Conservation (phyloP, 331 rosid species). For the Malus hybrid region DNA sequence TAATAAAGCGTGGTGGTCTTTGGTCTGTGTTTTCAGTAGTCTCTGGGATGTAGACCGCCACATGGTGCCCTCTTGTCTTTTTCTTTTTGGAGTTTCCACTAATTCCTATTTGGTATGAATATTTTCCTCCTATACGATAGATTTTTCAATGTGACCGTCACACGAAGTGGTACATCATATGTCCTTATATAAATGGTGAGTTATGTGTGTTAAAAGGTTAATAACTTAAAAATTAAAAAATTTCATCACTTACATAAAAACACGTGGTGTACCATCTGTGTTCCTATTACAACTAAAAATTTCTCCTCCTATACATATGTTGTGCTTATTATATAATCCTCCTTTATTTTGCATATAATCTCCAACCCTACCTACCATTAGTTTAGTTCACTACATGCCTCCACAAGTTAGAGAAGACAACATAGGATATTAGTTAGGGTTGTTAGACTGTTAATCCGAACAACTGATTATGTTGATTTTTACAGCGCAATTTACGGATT, state of each 20-base stretch:
- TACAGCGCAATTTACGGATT: background rate
- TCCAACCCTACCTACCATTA: background rate
- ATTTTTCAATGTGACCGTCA: too few relatives aligned
- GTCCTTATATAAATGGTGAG: too few relatives aligned
- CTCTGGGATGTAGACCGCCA: conserved; percentile 37
- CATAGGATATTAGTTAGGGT: too few relatives aligned
- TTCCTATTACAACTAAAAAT: too few relatives aligned
- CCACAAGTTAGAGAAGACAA: background rate
- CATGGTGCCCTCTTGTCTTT: conserved; percentile 51
- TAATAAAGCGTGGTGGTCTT: conserved; percentile 32
- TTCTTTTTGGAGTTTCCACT: conserved; percentile 51
- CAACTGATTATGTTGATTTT: background rate
- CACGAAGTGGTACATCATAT: too few relatives aligned
- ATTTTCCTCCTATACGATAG: background rate
- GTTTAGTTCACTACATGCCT: background rate
- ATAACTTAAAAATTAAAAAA: too few relatives aligned
- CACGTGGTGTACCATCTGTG: too few relatives aligned
- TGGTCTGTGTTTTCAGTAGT: conserved; percentile 13
- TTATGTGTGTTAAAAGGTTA: too few relatives aligned
- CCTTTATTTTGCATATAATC: background rate
- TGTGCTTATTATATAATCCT: background rate
- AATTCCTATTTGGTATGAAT: conserved; percentile 1
- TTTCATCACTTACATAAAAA: too few relatives aligned
- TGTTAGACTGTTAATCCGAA: too few relatives aligned
- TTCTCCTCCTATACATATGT: background rate